phyloP scores from a whole-genome alignment of 306 rosid species.

The Vicia sativa region DNA sequence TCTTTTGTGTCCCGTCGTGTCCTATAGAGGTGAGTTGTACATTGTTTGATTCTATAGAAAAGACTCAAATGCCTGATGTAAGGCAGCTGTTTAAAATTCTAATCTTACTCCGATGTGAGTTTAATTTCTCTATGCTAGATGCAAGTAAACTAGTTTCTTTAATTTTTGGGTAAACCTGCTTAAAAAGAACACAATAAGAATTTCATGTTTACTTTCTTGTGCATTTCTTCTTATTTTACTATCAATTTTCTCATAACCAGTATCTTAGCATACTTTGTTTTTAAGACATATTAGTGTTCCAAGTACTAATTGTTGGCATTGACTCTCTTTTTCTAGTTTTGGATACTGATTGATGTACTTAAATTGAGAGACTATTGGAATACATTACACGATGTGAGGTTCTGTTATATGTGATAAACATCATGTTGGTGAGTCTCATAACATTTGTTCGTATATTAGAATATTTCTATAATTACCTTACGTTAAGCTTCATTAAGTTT shows the following conservation, averaged over 20 bases:
- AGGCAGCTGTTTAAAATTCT: slow-evolving; percentile 44
- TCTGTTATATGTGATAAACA: not conserved
- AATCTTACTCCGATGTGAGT: slow-evolving; percentile 46
- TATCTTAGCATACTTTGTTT: slow-evolving; percentile 21
- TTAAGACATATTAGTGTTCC: slow-evolving; percentile 6
- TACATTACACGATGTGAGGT: slow-evolving; percentile 15
- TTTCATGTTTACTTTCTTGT: slow-evolving; percentile 37
- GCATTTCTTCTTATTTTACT: slow-evolving; percentile 42
- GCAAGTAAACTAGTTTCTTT: slow-evolving; percentile 39
- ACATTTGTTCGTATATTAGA: not conserved
- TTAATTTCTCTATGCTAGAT: slow-evolving; percentile 42
- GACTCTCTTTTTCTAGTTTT: slow-evolving; percentile 25
- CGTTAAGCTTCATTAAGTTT: slow-evolving; percentile 10
- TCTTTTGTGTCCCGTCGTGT: slow-evolving; percentile 31
- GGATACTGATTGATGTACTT: slow-evolving; percentile 13
- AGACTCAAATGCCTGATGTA: slow-evolving; percentile 45
- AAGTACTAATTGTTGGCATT: slow-evolving; percentile 12
- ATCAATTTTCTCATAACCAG: slow-evolving; percentile 24
- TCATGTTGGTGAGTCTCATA: not conserved
- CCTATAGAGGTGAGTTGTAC: slow-evolving; percentile 65
- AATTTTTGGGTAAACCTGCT: slow-evolving; percentile 35
- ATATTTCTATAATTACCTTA: slow-evolving; percentile 19
- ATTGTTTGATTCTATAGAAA: slow-evolving; percentile 56
- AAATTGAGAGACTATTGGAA: not conserved
- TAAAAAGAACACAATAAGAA: slow-evolving; percentile 39